Conservation (phyloP, 768 basidiomycete species). For the Tubosaeta sp. region DNA sequence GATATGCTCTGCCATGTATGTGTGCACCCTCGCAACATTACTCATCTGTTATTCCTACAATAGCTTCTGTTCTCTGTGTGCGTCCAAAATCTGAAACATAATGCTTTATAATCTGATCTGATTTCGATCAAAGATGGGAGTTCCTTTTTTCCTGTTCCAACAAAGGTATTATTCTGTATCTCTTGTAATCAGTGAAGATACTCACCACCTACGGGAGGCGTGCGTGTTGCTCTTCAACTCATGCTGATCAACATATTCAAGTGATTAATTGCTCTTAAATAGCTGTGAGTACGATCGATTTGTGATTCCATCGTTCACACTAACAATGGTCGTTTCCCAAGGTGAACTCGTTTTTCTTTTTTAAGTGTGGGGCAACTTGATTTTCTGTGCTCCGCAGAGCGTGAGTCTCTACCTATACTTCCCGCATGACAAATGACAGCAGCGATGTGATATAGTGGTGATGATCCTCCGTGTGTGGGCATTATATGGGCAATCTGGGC, state of each 20-base stretch:
- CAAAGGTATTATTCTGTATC: background rate
- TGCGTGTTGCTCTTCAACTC: background rate
- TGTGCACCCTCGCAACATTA: too few species aligned
- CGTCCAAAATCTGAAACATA: background rate
- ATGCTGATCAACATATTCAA: background rate
- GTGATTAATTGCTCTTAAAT: background rate
- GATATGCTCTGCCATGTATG: background rate
- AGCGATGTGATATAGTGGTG: background rate
- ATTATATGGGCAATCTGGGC: background rate
- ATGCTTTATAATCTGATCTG: background rate
- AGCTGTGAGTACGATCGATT: background rate
- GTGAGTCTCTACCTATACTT: background rate
- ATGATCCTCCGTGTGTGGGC: constrained; percentile 4
- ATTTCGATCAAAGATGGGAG: background rate
- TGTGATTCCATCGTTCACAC: background rate
- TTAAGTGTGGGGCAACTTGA: background rate
- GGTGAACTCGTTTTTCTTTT: background rate
- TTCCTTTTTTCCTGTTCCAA: background rate
- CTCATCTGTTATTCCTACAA: background rate
- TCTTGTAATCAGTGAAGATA: background rate
- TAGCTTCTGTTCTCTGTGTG: background rate
- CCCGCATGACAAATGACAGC: background rate
- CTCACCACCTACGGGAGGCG: background rate
- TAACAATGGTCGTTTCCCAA: background rate
- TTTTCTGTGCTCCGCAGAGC: background rate